Conservation (phyloP, 495 filamentous ascomycete genomes). For the Penicillium argentinense region DNA sequence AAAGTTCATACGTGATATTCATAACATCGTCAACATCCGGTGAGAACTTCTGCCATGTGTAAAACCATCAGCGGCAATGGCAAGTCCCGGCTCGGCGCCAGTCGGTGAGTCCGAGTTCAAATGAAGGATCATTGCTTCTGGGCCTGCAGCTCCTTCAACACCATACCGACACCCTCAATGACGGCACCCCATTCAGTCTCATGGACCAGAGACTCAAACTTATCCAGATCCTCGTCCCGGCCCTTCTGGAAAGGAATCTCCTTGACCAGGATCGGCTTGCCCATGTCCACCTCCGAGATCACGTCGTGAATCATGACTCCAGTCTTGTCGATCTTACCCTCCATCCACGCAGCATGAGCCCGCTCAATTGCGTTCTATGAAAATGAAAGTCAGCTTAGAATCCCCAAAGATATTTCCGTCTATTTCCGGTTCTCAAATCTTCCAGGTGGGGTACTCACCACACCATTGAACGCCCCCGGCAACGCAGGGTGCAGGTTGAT, state of each 20-base stretch:
- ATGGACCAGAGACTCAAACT: conserved; percentile 71
- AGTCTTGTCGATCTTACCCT: conserved; percentile 71
- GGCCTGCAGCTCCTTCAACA: conserved; percentile 46
- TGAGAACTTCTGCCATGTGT: conserved; percentile 1
- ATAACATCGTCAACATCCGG: conserved; percentile 27
- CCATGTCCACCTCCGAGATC: conserved; percentile 80
- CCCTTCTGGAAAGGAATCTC: conserved; percentile 70
- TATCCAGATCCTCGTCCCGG: conserved; percentile 58
- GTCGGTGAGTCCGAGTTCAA: background rate
- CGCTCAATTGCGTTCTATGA: conserved; percentile 68
- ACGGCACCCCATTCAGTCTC: conserved; percentile 67
- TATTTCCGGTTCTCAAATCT: background rate
- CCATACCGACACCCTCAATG: conserved; percentile 64
- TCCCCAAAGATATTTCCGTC: too few species aligned
- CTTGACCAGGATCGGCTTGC: conserved; percentile 67
- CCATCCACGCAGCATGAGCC: conserved; percentile 72
- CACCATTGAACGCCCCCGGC: conserved; percentile 74
- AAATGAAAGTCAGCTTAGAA: conserved; percentile 5
- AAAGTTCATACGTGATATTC: conserved; percentile 23
- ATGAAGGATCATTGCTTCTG: conserved; percentile 23
- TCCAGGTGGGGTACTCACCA: conserved; percentile 35
- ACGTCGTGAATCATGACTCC: conserved; percentile 96
- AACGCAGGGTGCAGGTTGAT: conserved; percentile 89
- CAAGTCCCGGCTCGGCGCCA: background rate
- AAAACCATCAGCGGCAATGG: background rate